A percentile compares a stretch with the other conserved stretches of the same genome.
Evolutionary conservation across 2,329 filamentous ascomycete species (phyloP).

Genomic region (Tolypocladium endophyticum): DNA sequence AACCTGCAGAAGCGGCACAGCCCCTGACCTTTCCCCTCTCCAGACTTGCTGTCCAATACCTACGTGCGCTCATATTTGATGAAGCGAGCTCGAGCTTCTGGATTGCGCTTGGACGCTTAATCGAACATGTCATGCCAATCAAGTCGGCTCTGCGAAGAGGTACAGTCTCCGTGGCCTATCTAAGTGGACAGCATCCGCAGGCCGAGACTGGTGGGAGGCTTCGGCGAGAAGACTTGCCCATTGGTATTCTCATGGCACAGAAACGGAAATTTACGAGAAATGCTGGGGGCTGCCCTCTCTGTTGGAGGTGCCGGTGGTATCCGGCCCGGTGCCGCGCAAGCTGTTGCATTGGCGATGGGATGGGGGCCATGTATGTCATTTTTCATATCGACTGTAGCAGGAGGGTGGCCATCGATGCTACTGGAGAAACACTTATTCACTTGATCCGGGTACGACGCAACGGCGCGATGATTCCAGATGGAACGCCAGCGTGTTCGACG

Average conservation of each 20-base stretch:
- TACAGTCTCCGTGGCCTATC: not conserved
- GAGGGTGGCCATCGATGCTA: not conserved
- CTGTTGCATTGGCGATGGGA: not conserved
- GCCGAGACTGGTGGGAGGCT: not conserved
- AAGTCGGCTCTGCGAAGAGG: not conserved
- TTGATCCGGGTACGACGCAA: not conserved
- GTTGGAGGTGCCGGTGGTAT: not conserved
- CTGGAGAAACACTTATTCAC: not conserved
- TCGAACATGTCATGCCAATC: not conserved
- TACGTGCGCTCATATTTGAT: not conserved
- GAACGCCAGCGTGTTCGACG: constrained; percentile 3
- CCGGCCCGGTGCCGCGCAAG: not conserved
- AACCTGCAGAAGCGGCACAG: constrained; percentile 20
- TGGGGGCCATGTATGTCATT: not conserved
- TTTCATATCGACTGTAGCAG: not conserved
- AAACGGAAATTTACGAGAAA: not conserved
- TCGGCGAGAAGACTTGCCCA: not conserved
- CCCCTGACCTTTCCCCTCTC: not conserved
- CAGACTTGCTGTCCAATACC: not conserved
- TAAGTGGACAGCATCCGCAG: not conserved
- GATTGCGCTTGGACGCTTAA: not conserved
- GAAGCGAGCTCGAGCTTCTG: not conserved
- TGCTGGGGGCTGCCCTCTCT: not conserved
- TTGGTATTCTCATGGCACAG: not conserved
- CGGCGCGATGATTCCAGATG: not conserved